Evolutionary conservation across 805 yeast genomes (phyloP), one percentile per base, ranked within the genome.

Genomic region (Yarrowia osloensis): DNA sequence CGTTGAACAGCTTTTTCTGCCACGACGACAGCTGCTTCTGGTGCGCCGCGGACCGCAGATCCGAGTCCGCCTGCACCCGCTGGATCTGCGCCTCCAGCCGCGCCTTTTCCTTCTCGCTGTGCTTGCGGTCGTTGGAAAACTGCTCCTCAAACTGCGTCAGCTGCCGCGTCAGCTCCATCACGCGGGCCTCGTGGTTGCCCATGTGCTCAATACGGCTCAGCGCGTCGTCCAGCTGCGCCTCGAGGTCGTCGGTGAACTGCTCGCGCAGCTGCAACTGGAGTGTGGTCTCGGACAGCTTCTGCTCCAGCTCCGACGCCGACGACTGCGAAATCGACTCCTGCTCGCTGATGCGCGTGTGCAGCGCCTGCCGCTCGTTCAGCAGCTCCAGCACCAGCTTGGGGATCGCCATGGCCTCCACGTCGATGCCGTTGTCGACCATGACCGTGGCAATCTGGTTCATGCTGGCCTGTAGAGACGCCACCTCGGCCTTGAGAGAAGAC

Each of bases 1-100:
- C 63, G 37, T 57, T 57, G 63, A 57, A 57, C 49, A 57, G 49
- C 49, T 57, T 57, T 37, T 57, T 57, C 49, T 57, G 63, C 63
- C 63, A 57, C 15, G 63, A 57, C 19, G 63, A 28, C 15, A 57
- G 49, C 37, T 57, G 63, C 29, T 57, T 57, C 63, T 57, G 63
- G 28, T 57, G 63, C 2, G 47, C 49, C 4, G 49, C 37, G n/a
- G 63, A 57, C 5, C 63, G 63, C 39, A 39, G 33, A 21, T 57
- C 63, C n/a, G 49, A 26, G 37, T 57, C 63, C 2, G 29, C 37
- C 37, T 57, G 47, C 12, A 57, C 63, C 4, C 49, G 63, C 37
- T 57, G 28, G 21, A 57, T 39, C 49, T 39, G 35, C 9, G 47
- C 49, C 37, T 57, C 63, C 29, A 57, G 37, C 13, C 6, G 5